Conservation (phyloP, 2,329 filamentous ascomycete species). For the Stemphylium lycopersici region DNA sequence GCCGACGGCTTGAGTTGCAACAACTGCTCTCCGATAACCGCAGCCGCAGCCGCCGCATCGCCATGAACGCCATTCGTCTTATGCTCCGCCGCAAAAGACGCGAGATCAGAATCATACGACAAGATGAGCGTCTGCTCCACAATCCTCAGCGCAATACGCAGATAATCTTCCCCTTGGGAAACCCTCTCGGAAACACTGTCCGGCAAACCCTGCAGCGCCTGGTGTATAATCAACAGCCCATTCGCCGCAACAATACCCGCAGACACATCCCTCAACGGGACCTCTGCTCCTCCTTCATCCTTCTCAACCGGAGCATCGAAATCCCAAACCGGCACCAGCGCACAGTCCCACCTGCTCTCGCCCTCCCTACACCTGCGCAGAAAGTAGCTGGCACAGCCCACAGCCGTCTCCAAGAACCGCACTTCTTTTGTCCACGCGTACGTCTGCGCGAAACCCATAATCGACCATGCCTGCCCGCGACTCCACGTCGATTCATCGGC, state of each 20-base stretch:
- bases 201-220: conserved; percentile 36
- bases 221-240: conserved; percentile 49
- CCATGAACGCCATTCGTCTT: conserved; percentile 27
- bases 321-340: conserved; percentile 57
- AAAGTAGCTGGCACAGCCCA: conserved; percentile 56
- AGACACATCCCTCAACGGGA: conserved; percentile 47
- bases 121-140: conserved; percentile 39
- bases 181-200: not conserved
- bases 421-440: conserved; percentile 56
- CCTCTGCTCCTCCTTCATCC: conserved; percentile 24
- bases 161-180: conserved; percentile 4
- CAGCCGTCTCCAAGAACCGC: conserved; percentile 53
- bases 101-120: conserved; percentile 38
- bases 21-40: conserved; percentile 2
- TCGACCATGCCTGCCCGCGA: conserved; percentile 58
- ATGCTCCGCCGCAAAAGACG: conserved; percentile 22
- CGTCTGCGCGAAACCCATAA: conserved; percentile 56
- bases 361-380: conserved; percentile 49
- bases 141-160: conserved; percentile 27
- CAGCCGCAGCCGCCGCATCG: not conserved
- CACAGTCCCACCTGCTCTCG: conserved; percentile 34
- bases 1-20: conserved; percentile 35
- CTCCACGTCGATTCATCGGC: conserved; percentile 55
- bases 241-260: conserved; percentile 53
- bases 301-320: conserved; percentile 55